These are phyloP conservation scores for Penicillium herquei DNA, from an alignment of 495 filamentous ascomycete species.

Conservation along the genomic window DNA sequence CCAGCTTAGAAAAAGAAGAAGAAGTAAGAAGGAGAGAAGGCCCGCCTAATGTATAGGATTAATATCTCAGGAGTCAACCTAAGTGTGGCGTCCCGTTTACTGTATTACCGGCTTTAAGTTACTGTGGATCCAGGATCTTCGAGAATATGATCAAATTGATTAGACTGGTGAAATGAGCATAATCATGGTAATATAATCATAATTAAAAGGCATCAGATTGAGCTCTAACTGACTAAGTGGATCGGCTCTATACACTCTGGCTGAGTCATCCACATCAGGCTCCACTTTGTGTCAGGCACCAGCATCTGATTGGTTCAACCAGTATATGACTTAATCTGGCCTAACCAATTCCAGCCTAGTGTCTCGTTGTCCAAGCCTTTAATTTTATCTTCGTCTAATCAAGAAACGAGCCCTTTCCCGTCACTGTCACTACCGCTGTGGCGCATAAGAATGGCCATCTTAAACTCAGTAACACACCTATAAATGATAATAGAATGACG, in stretches of 20 bases:
- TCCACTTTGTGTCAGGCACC: conserved; percentile 3
- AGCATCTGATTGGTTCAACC: neutral
- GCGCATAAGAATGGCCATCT: neutral
- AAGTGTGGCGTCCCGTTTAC: neutral
- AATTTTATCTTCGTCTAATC: conserved; percentile 4
- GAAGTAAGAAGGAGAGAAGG: neutral
- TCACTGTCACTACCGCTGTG: neutral
- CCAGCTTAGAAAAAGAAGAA: neutral
- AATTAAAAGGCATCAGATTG: too few species aligned
- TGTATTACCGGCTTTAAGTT: too few species aligned
- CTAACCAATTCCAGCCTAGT: neutral
- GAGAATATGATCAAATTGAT: too few species aligned
- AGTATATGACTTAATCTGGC: neutral
- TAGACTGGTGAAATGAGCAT: neutral
- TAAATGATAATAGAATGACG: too few species aligned
- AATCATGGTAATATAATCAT: neutral
- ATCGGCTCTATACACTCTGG: too few species aligned
- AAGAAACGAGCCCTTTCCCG: neutral
- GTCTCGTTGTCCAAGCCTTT: neutral
- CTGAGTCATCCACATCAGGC: neutral
- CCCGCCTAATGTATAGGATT: neutral
- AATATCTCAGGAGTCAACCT: conserved; percentile 1
- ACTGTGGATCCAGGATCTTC: too few species aligned
- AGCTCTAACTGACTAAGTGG: too few species aligned
- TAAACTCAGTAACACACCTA: too few species aligned